Evolutionary conservation across 164 flowering plant species (phyloP).

Genomic region (Umbellularia californica): DNA sequence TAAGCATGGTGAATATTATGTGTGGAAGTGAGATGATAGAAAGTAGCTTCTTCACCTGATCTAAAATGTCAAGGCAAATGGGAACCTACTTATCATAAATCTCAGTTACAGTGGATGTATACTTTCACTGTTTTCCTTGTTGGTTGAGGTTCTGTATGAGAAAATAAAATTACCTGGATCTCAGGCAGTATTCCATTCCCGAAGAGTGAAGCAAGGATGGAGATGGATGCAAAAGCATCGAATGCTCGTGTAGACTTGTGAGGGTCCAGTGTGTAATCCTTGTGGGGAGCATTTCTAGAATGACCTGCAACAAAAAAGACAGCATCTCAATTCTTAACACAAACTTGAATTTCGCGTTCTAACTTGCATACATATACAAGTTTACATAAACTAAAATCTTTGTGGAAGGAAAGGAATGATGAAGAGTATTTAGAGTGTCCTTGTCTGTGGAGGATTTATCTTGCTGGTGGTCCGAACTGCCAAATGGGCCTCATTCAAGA

Average conservation of each 20-base stretch:
- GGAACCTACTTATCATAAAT: not conserved
- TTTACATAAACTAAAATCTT: too few species aligned
- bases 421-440: too few species aligned
- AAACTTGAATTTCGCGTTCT: too few species aligned
- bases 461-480: not conserved
- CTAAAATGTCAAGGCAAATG: not conserved
- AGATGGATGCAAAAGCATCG: conserved; percentile 82
- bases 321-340: too few species aligned
- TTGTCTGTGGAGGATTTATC: too few species aligned
- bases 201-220: conserved; percentile 79
- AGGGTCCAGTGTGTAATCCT: conserved; percentile 64
- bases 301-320: conserved; percentile 33
- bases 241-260: conserved; percentile 46
- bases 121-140: too few species aligned
- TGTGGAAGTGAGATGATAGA: not conserved
- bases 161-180: conserved; percentile 57
- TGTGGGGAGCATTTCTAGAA: conserved; percentile 62
- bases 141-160: not conserved
- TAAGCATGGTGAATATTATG: too few species aligned
- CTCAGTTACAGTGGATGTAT: too few species aligned
- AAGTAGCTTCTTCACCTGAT: not conserved
- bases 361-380: too few species aligned
- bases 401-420: too few species aligned
- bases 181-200: conserved; percentile 98
- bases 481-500: not conserved